A percentile compares a stretch with the other conserved stretches of the same genome.
Conservation (phyloP, 1,284 basidiomycete species). For the Mrakiaceae sp. region DNA sequence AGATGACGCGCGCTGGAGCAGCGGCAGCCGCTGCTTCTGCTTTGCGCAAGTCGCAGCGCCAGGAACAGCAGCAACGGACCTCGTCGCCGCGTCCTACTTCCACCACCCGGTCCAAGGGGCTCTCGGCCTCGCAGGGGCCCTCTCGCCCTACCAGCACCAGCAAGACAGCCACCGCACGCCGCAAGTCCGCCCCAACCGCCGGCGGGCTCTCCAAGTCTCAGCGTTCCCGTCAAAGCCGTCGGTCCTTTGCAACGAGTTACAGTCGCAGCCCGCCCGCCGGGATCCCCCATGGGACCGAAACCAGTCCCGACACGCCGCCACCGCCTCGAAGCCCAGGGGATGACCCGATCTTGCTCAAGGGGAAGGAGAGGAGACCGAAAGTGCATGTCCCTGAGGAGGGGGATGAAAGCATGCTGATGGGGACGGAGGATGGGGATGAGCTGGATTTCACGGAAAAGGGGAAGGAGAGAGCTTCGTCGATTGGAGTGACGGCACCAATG, state of each 20-base stretch:
- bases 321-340: conserved; percentile 14
- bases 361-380: background rate
- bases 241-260: background rate
- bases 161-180: background rate
- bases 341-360: conserved; percentile 14
- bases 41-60: too few relatives aligned
- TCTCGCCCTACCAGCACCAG: background rate
- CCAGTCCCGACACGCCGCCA: conserved; percentile 6
- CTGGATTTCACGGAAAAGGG: background rate
- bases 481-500: background rate
- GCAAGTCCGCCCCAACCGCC: background rate
- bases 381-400: background rate
- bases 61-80: too few relatives aligned
- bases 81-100: too few relatives aligned
- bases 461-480: background rate
- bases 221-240: background rate
- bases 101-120: too few relatives aligned
- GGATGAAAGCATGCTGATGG: background rate
- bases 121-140: too few relatives aligned
- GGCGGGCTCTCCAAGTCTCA: background rate
- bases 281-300: conserved; percentile 1
- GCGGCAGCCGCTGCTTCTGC: too few relatives aligned
- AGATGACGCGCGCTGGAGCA: background rate
- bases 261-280: background rate
- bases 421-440: conserved; percentile 2